These are phyloP conservation scores for Aspergillus sp. DNA, from an alignment of 2,329 filamentous ascomycete species.

Conservation along the genomic window DNA sequence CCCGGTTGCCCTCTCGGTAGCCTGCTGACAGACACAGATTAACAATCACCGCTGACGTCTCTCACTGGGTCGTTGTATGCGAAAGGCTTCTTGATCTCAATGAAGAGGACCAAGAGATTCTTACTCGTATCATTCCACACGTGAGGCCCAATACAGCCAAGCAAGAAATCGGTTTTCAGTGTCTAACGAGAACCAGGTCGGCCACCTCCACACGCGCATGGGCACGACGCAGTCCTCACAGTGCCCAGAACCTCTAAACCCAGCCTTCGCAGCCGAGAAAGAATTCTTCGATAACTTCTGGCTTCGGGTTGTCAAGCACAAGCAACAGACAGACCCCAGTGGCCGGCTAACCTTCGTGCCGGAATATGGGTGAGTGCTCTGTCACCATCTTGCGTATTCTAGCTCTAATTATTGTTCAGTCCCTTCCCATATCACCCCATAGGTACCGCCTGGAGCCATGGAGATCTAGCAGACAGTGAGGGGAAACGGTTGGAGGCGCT, in stretches of 20 bases:
- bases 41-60: constrained; percentile 25
- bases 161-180: too few species aligned
- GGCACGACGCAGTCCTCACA: constrained; percentile 40
- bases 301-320: constrained; percentile 15
- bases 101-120: constrained; percentile 19
- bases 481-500: constrained; percentile 16
- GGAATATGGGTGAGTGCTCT: constrained; percentile 12
- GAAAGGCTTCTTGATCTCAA: constrained; percentile 22
- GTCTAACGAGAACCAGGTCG: constrained; percentile 22
- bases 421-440: constrained; percentile 26
- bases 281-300: constrained; percentile 33
- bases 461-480: constrained; percentile 23
- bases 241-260: constrained; percentile 35
- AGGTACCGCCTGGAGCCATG: constrained; percentile 14
- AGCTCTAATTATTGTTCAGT: constrained; percentile 3
- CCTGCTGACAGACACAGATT: constrained; percentile 9
- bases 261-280: constrained; percentile 28
- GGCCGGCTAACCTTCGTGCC: constrained; percentile 13
- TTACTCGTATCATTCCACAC: constrained; percentile 29
- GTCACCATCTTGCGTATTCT: not conserved
- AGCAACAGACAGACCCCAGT: not conserved
- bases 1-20: too few species aligned
- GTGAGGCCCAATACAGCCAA: constrained; percentile 18
- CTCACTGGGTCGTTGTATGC: constrained; percentile 23
- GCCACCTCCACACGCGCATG: constrained; percentile 37